Base-by-base conservation (phyloP, 139 green algal species). In the Diplosphaera chodatii region DNA sequence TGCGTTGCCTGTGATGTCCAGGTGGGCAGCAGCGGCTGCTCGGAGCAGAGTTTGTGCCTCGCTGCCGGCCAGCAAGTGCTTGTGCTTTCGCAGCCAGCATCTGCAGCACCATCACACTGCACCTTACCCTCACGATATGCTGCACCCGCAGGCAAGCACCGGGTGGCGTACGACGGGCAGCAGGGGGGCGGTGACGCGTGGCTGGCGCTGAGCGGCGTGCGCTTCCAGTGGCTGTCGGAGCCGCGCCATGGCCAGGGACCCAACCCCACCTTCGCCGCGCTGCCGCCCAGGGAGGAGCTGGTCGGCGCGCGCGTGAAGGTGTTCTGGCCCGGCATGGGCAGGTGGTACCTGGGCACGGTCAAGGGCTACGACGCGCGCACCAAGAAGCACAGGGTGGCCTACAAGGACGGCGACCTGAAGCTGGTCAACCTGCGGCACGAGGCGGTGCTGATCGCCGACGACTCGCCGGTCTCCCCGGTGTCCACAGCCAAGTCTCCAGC, bases 251-350 rank as follows among this genome's bases (percentile, higher is more conserved):
- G 27, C 15, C 62, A 75, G 16, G 28, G 72, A 8, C 34, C 80
- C 21, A 90, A 91, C 80, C 84, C 84, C 29, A 82, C 77, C 23
- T 77, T 73, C 70, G 20, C 33, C 18, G 68, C 63, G 8, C 8
- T 63, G 34, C 33, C 25, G 13, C 18, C 59, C 22, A 40, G 62
- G 28, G 37, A 62, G 37, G 41, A 25, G 40, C n/a, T 70, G 10
- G 27, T 90, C 27, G 77, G 78, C 63, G 64, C 21, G 22, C 63
- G 63, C 30, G 67, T 90, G 5, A 70, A 69, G 23, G 69, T 90
- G 15, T 90, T 87, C 74, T 91, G 86, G 86, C 86, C 86, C 10
- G 77, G 64, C 32, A 91, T 90, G 86, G 67, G 71, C 56, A 76
- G 70, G 21, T 78, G 74, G 84, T 90, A 91, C 63, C 27, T 71